A percentile compares a stretch with the other conserved stretches of the same genome.
Evolutionary conservation across 2,329 filamentous ascomycete species (phyloP).

Genomic region (Cryoendolithus antarcticus): DNA sequence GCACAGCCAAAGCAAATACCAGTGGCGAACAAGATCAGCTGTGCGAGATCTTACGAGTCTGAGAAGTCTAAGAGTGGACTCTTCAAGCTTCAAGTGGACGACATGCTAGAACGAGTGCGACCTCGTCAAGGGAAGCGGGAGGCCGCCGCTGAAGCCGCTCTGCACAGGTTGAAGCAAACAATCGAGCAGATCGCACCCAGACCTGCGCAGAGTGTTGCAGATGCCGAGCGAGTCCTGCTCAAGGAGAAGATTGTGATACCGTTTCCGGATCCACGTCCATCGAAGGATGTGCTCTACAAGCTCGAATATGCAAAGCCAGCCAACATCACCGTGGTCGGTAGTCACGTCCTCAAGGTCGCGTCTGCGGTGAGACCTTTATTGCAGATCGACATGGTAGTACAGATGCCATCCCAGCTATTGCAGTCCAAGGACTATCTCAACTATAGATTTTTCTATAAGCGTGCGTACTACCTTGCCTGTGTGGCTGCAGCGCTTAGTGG

Average conservation of each 20-base stretch:
- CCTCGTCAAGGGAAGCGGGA: constrained; percentile 47
- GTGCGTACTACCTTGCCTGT: constrained; percentile 81
- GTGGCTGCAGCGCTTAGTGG: constrained; percentile 59
- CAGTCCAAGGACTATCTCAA: constrained; percentile 93
- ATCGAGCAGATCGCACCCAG: constrained; percentile 46
- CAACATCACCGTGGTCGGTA: constrained; percentile 78
- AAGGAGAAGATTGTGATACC: constrained; percentile 60
- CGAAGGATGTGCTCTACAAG: constrained; percentile 67
- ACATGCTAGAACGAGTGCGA: constrained; percentile 45
- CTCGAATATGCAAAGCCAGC: constrained; percentile 64
- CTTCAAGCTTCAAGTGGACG: constrained; percentile 56
- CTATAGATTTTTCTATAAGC: constrained; percentile 86
- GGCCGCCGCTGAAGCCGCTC: constrained; percentile 38
- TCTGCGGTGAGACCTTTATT: constrained; percentile 30
- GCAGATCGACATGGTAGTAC: constrained; percentile 70
- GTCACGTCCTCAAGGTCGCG: constrained; percentile 67
- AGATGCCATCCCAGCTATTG: constrained; percentile 67
- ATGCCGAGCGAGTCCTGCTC: constrained; percentile 57
- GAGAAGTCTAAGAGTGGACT: constrained; percentile 53
- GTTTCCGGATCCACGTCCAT: constrained; percentile 69
- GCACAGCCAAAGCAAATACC: too few species aligned
- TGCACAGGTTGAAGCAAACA: constrained; percentile 42
- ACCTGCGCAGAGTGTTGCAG: constrained; percentile 41
- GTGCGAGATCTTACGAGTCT: constrained; percentile 12
- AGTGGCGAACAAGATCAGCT: too few species aligned